Conservation (phyloP, 352 stramenopile genomes). For the Peronospora belbahrii region DNA sequence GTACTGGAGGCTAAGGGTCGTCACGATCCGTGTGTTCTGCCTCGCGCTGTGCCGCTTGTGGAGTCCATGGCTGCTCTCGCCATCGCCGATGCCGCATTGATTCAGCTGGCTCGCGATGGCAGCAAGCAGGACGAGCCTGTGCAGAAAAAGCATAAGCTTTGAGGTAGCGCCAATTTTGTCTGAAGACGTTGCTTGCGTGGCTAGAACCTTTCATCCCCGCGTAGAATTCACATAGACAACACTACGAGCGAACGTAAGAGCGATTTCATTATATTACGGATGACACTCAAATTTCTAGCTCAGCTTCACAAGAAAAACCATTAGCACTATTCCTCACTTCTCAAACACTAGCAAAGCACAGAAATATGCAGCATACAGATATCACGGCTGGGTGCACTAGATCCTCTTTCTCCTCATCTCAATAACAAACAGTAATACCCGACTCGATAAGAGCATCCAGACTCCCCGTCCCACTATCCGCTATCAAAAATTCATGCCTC, state of each 20-base stretch:
- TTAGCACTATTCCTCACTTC: background rate
- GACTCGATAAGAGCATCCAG: conserved; percentile 4
- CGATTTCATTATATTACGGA: conserved; percentile 22
- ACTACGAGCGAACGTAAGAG: conserved; percentile 16
- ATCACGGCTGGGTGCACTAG: background rate
- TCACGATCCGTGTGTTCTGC: conserved; percentile 98
- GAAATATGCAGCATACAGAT: background rate
- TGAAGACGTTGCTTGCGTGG: background rate
- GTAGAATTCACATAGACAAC: conserved; percentile 23
- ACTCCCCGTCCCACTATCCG: background rate
- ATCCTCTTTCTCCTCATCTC: conserved; percentile 1
- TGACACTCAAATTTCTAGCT: background rate
- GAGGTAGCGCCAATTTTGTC: conserved; percentile 3
- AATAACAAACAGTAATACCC: conserved; percentile 2
- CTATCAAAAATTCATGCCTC: background rate
- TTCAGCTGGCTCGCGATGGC: conserved; percentile 89
- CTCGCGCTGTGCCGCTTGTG: conserved; percentile 94
- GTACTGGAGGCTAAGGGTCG: conserved; percentile 95
- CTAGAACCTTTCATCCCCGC: background rate
- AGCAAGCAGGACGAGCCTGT: conserved; percentile 42
- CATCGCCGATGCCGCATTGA: conserved; percentile 93
- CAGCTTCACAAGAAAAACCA: background rate
- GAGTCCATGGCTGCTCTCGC: conserved; percentile 97
- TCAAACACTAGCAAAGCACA: background rate
- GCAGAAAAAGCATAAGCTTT: conserved; percentile 62